Base-by-base conservation (phyloP, 2,329 filamentous ascomycete species). In the Clonostachys chloroleuca region DNA sequence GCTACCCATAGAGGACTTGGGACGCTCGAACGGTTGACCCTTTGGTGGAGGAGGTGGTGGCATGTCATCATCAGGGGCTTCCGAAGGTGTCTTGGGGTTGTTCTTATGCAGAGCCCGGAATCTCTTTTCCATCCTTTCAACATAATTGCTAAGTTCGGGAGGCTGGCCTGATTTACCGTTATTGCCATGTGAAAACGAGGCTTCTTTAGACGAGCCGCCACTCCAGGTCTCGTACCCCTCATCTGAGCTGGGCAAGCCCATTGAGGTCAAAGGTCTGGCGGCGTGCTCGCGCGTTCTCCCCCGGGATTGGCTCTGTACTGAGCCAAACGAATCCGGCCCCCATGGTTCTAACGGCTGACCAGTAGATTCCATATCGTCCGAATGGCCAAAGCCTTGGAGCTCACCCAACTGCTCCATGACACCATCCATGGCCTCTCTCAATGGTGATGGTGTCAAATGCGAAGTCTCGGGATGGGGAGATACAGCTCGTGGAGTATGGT, bases 401-500 rank as follows among this genome's bases (percentile, higher is more conserved):
- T 92, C 91, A 60, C 95, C 86, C 40, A 99, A 69, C 47, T 94
- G 95, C 54, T 94, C 90, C 83, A 97, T 96, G 5, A 99, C 92
- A 65, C 95, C 92, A 60, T 97, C 92, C 91, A 99, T 99, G 2
- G 94, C 94, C 64, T 92, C 90, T 49, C 94, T 80, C 4, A 99
- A 72, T 1, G 94, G 94, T 3, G 94, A 97, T 2, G 94, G 94
- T 0, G 94, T 99, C 63, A 89, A 72, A 2, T 83, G 83, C 41
- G 77, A 80, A 37, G 73, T 72, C 3, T 34, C 43, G 9, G 87
- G 83, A 6, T 89, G 91, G 5, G 82, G 82, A 35, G 72, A 75
- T 1, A 86, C 85, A 2, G 87, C 89, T 7, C 45, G 42, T 5
- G 74, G 73, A 52, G 65, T 51, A 47, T 46, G 53, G 49, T 8